Evolutionary conservation across 2,329 filamentous ascomycete genomes (phyloP).

Genomic region (Aureobasidium sp.): DNA sequence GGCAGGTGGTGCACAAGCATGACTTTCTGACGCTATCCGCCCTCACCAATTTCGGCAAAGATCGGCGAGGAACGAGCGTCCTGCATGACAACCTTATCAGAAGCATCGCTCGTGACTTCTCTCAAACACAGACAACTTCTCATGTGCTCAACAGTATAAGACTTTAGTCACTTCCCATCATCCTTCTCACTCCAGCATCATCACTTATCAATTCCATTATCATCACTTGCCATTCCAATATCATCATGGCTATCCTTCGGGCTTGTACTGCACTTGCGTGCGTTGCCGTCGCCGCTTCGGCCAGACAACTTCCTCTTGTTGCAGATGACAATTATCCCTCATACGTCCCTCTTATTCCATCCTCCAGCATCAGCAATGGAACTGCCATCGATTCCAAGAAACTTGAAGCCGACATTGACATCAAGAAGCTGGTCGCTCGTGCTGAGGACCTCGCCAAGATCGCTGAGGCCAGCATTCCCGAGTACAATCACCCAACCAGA

Average conservation of each 20-base stretch:
- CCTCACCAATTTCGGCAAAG: neutral
- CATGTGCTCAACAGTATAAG: neutral
- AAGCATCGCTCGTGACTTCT: neutral
- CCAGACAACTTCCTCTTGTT: slow-evolving; percentile 8
- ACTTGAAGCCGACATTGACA: slow-evolving; percentile 52
- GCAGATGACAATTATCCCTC: neutral
- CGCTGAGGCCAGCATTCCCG: slow-evolving; percentile 51
- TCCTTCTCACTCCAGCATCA: neutral
- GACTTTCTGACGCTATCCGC: neutral
- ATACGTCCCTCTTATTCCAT: neutral
- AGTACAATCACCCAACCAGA: slow-evolving; percentile 62
- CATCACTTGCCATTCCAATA: neutral
- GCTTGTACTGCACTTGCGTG: slow-evolving; percentile 9
- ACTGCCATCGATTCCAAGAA: neutral
- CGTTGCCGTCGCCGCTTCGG: slow-evolving; percentile 7
- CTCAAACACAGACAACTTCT: neutral
- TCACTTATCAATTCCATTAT: neutral
- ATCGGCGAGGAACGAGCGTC: slow-evolving; percentile 10
- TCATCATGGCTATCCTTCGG: slow-evolving; percentile 11
- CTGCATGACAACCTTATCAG: slow-evolving; percentile 15
- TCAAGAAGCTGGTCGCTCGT: slow-evolving; percentile 50
- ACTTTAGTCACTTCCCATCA: neutral
- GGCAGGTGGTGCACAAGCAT: neutral
- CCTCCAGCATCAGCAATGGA: neutral
- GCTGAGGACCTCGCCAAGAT: slow-evolving; percentile 57